Evolutionary conservation across 192 early-diverging fungal species (phyloP).

Genomic region (Obelidium mucronatum): DNA sequence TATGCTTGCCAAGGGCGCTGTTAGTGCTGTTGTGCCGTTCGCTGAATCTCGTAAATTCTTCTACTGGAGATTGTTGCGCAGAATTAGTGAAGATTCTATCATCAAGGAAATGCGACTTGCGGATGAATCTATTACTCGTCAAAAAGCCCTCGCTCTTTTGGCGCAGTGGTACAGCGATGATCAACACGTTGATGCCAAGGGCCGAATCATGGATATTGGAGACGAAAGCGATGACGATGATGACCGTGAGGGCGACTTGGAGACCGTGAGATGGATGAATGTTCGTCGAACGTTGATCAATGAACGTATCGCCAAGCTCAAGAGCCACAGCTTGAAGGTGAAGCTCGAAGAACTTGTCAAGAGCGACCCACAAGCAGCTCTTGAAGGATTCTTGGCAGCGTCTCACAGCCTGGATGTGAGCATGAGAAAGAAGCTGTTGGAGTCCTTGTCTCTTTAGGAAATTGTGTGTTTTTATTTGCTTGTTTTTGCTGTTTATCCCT

Average conservation of each 20-base stretch:
- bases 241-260: slow-evolving; percentile 42
- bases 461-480: background rate
- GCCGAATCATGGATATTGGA: slow-evolving; percentile 26
- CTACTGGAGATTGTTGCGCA: slow-evolving; percentile 89
- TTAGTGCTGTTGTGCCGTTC: slow-evolving; percentile 84
- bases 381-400: slow-evolving; percentile 48
- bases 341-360: slow-evolving; percentile 44
- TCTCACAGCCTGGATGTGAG: slow-evolving; percentile 43
- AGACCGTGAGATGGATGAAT: slow-evolving; percentile 51
- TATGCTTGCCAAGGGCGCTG: slow-evolving; percentile 94
- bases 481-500: background rate
- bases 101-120: slow-evolving; percentile 62
- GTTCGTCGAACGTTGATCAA: slow-evolving; percentile 42
- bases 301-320: slow-evolving; percentile 45
- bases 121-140: slow-evolving; percentile 58
- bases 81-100: slow-evolving; percentile 81
- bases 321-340: slow-evolving; percentile 9
- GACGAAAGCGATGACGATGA: slow-evolving; percentile 41
- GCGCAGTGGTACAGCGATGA: slow-evolving; percentile 33
- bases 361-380: slow-evolving; percentile 44
- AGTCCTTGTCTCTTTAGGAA: slow-evolving; percentile 34
- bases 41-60: slow-evolving; percentile 82
- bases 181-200: slow-evolving; percentile 30
- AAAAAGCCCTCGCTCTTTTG: slow-evolving; percentile 48
- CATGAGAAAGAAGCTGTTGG: slow-evolving; percentile 41